phyloP scores from a whole-genome alignment of 768 basidiomycete species.

The Hydnum rufescens region DNA sequence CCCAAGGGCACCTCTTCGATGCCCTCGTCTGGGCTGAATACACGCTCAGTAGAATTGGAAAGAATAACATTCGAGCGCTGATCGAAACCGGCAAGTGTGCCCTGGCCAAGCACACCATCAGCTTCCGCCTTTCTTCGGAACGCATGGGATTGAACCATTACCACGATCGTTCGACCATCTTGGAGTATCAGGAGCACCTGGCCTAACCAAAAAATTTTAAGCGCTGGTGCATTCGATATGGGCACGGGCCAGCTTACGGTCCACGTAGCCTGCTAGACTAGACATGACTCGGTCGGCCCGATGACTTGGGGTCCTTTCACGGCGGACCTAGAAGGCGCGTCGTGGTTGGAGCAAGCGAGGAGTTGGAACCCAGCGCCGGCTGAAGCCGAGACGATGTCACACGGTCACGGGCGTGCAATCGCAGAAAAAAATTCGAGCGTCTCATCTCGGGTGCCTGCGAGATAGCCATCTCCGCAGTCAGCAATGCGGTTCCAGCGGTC shows the following conservation, averaged over 20 bases:
- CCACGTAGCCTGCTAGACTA: conserved; percentile 80
- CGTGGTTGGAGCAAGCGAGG: no score
- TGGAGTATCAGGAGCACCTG: conserved; percentile 87
- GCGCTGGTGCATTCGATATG: background rate
- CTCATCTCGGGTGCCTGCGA: no score
- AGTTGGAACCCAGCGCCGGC: no score
- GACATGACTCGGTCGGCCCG: no score
- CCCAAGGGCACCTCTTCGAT: conserved; percentile 91
- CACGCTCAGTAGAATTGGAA: conserved; percentile 80
- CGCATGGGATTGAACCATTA: conserved; percentile 22
- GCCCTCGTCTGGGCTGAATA: conserved; percentile 77
- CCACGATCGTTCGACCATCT: conserved; percentile 89
- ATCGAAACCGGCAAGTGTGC: conserved; percentile 80
- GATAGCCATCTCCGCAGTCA: no score
- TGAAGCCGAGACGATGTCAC: no score
- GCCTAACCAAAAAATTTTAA: conserved; percentile 25
- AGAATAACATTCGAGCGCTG: conserved; percentile 93
- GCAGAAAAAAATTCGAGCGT: no score
- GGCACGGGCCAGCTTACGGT: conserved; percentile 30
- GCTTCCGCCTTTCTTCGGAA: background rate
- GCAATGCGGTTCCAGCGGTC: no score
- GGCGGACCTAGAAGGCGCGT: no score
- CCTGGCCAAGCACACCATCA: conserved; percentile 27
- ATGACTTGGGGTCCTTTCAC: no score
- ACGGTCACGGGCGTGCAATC: no score